Base-by-base conservation (phyloP, 768 basidiomycete species). In the Termitomyces sp. region DNA sequence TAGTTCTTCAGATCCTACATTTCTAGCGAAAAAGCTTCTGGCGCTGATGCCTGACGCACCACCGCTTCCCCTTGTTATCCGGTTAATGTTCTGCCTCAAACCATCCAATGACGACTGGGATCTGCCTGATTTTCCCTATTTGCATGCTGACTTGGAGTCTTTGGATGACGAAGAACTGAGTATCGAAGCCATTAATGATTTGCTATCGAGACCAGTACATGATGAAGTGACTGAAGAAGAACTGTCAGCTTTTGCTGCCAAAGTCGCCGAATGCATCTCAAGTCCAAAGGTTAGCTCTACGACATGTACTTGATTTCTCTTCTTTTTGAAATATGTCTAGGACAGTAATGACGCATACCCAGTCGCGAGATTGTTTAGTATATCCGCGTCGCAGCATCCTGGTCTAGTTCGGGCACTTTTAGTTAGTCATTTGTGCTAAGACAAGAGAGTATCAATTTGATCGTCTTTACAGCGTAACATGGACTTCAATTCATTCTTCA, bases 71-170 rank as follows among this genome's bases (percentile, higher is more conserved):
- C 81, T 91, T 14, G 79, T 89, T 53, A 80, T 89, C 43, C 81
- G 87, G 32, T 76, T 92, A 29, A 87, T 92, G 82, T 88, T 92
- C 66, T 91, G 89, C 69, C 76, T 93, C 52, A 92, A 92, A 68
- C 89, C 89, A 0, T 76, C 83, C 11, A 83, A 85, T 62, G 87
- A 91, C n/a, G 90, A 92, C 60, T 92, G 89, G 89, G 89, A 91
- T 61, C 74, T 83, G 32, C 84, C 84, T 1, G 84, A 85, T 11
- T 92, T 92, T 66, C 90, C 91, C 0, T 83, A 87, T 68, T 69
- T 91, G 29, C 84, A 86, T 64, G 80, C 88, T 1, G 83, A 90
- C 68, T 69, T 92, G 37, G 79, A 79, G 31, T 76, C 74, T n/a
- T 70, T 77, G n/a, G 67, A 73, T 7, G 78, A 73, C 1, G 74